Conservation (phyloP, 495 filamentous ascomycete genomes). For the Penicillium coprophilum region DNA sequence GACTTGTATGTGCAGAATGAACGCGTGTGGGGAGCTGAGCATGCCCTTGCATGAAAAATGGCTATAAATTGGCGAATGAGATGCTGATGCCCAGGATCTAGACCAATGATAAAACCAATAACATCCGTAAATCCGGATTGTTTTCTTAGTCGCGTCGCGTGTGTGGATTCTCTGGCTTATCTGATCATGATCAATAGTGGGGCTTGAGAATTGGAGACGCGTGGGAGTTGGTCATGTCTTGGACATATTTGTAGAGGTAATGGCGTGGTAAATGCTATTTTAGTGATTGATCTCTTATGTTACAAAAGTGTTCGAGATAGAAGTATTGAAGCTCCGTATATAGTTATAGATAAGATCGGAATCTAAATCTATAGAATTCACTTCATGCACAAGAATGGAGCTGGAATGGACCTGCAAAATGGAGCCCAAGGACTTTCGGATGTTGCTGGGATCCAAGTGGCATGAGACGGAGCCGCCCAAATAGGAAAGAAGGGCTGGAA, state of each 20-base stretch:
- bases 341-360: conserved; percentile 13
- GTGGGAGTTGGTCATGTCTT: conserved; percentile 11
- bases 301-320: not conserved
- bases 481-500: conserved; percentile 16
- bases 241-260: not conserved
- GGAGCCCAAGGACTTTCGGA: conserved; percentile 27
- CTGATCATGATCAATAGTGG: conserved; percentile 31
- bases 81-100: conserved; percentile 5
- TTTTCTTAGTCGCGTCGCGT: conserved; percentile 28
- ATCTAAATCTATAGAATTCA: conserved; percentile 6
- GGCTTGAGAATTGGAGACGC: conserved; percentile 19
- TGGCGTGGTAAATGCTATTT: not conserved
- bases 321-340: not conserved
- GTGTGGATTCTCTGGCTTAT: conserved; percentile 23
- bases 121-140: conserved; percentile 31
- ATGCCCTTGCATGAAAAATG: not conserved
- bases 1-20: not conserved
- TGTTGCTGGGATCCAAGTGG: conserved; percentile 29
- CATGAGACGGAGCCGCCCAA: conserved; percentile 21
- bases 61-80: conserved; percentile 2
- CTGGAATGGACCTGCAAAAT: not conserved
- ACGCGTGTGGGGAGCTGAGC: conserved; percentile 11
- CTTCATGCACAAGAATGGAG: conserved; percentile 26
- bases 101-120: conserved; percentile 14
- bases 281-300: too few species aligned